These are phyloP conservation scores for Tolypocladium album DNA, from an alignment of 2,329 filamentous ascomycete species.

Conservation along the genomic window DNA sequence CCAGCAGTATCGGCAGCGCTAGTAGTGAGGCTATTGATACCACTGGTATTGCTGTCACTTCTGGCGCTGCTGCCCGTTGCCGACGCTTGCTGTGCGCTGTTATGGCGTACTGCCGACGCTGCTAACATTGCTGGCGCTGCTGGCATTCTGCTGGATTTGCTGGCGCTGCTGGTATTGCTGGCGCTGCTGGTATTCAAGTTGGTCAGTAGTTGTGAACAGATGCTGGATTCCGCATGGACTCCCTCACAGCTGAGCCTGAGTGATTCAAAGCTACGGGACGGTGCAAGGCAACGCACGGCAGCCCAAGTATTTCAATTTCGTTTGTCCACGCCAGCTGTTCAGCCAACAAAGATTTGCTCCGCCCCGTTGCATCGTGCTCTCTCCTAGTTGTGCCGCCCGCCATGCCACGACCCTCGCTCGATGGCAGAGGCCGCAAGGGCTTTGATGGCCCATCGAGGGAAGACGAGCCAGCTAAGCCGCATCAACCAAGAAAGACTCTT, in stretches of 20 bases:
- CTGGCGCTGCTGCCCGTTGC: no score
- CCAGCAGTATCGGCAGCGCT: no score
- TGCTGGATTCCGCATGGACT: neutral
- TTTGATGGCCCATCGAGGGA: constrained; percentile 2
- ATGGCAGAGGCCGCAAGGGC: constrained; percentile 11
- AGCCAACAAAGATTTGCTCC: neutral
- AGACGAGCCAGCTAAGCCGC: neutral
- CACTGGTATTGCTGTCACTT: no score
- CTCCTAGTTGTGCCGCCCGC: neutral
- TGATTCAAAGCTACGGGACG: neutral
- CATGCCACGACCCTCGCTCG: constrained; percentile 16
- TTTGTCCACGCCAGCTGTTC: neutral
- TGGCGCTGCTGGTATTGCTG: no score
- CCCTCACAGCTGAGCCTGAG: neutral
- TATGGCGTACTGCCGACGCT: no score
- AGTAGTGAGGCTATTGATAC: no score
- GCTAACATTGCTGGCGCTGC: no score
- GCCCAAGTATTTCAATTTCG: neutral
- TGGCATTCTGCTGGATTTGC: no score
- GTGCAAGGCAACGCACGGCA: neutral
- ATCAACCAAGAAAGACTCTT: neutral
- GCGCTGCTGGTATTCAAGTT: neutral
- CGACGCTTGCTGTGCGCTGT: no score
- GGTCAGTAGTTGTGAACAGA: neutral
- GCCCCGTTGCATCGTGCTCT: neutral